Conservation (phyloP, 2,329 filamentous ascomycete genomes). For the Curvularia sp. region DNA sequence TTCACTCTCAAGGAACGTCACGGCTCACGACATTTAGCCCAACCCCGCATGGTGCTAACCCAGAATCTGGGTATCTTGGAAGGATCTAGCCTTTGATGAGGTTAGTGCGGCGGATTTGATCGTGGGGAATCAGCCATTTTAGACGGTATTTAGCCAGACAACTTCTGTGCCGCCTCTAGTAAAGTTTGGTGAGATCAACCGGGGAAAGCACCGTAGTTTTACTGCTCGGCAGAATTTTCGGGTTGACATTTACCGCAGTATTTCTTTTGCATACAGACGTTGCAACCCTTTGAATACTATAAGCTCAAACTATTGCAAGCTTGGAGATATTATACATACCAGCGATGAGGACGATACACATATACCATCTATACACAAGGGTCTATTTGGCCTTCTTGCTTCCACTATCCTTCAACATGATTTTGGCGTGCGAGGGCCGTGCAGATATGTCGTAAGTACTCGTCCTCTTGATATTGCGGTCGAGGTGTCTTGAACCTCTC, state of each 20-base stretch:
- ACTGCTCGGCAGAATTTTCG: background rate
- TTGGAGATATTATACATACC: background rate
- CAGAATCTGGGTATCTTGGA: background rate
- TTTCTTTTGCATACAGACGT: background rate
- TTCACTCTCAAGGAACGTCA: background rate
- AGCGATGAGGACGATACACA: too few relatives aligned
- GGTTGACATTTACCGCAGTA: background rate
- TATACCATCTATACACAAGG: too few relatives aligned
- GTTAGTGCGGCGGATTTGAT: background rate
- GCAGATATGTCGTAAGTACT: too few relatives aligned
- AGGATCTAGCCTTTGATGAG: background rate
- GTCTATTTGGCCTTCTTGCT: too few relatives aligned
- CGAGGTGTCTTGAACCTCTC: too few relatives aligned
- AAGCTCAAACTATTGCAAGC: background rate
- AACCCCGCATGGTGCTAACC: conserved; percentile 1
- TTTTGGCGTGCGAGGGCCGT: too few relatives aligned
- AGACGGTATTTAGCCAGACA: conserved; percentile 3
- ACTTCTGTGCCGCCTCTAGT: background rate
- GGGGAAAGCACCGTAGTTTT: background rate
- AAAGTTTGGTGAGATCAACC: background rate
- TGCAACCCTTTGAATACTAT: background rate
- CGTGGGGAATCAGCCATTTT: background rate
- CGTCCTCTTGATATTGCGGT: too few relatives aligned
- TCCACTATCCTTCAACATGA: too few relatives aligned
- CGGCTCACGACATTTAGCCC: background rate